phyloP scores from a whole-genome alignment of 2,329 filamentous ascomycete species.

The Scedosporium minutisporum region DNA sequence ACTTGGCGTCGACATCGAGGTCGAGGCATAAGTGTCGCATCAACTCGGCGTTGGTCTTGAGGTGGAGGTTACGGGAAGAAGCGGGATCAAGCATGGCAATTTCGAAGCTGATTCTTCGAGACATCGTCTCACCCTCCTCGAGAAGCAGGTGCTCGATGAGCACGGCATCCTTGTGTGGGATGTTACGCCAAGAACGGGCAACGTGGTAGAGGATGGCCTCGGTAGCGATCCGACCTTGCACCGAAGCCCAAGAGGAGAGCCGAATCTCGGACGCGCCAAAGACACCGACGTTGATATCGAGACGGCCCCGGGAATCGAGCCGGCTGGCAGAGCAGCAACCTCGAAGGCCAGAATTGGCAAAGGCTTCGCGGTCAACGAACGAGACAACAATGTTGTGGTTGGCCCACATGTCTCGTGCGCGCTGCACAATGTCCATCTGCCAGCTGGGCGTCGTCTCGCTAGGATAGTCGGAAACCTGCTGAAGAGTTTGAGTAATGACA shows the following conservation, averaged over 20 bases:
- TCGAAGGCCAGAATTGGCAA: constrained; percentile 15
- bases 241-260: constrained; percentile 16
- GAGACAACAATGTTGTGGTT: constrained; percentile 14
- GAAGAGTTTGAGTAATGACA: background rate
- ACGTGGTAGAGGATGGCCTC: constrained; percentile 26
- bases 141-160: constrained; percentile 23
- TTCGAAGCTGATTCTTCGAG: constrained; percentile 22
- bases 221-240: constrained; percentile 14
- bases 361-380: constrained; percentile 16
- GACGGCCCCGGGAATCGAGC: constrained; percentile 9
- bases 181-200: constrained; percentile 17
- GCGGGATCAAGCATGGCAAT: constrained; percentile 18
- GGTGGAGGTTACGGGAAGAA: constrained; percentile 15
- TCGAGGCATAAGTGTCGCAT: constrained; percentile 23
- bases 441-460: background rate
- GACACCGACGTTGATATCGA: constrained; percentile 18
- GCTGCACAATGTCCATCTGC: constrained; percentile 12
- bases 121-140: constrained; percentile 15
- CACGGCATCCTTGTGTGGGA: constrained; percentile 19
- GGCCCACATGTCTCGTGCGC: constrained; percentile 16
- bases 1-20: constrained; percentile 21
- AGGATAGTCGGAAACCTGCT: background rate
- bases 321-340: constrained; percentile 17
- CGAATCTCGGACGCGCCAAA: constrained; percentile 17
- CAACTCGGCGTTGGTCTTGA: constrained; percentile 20